phyloP scores from a whole-genome alignment of 2,329 filamentous ascomycete genomes.

The Cercospora canescens region DNA sequence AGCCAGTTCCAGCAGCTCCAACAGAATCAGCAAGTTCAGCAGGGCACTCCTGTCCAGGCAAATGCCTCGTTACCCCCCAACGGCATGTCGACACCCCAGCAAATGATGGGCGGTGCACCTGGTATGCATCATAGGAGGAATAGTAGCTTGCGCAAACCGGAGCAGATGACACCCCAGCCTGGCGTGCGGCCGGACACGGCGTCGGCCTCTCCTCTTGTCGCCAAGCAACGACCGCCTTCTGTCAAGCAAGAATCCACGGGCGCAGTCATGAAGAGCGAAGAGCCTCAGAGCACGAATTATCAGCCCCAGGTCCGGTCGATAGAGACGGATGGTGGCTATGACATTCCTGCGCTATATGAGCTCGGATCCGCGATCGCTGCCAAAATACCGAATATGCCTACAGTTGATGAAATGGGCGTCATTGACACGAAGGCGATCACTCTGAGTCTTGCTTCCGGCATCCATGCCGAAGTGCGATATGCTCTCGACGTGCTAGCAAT shows the following conservation, averaged over 20 bases:
- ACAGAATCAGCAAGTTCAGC: slow-evolving; percentile 29
- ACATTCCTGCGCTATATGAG: slow-evolving; percentile 63
- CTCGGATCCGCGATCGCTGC: slow-evolving; percentile 67
- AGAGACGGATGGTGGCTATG: slow-evolving; percentile 64
- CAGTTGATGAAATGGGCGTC: slow-evolving; percentile 74
- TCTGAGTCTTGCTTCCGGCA: slow-evolving; percentile 84
- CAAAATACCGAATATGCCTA: slow-evolving; percentile 73
- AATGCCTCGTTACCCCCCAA: slow-evolving; percentile 51
- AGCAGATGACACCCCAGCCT: slow-evolving; percentile 33
- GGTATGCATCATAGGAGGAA: slow-evolving; percentile 37
- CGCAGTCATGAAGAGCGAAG: slow-evolving; percentile 35
- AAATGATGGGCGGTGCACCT: slow-evolving; percentile 37
- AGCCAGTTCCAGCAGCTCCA: slow-evolving; percentile 31
- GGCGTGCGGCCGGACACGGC: slow-evolving; percentile 18
- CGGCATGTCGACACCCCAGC: slow-evolving; percentile 49
- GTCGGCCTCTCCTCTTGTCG: slow-evolving; percentile 32
- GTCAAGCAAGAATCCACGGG: slow-evolving; percentile 31
- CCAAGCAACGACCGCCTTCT: slow-evolving; percentile 33
- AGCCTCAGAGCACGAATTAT: slow-evolving; percentile 36
- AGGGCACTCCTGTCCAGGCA: slow-evolving; percentile 46
- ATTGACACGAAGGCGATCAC: slow-evolving; percentile 90
- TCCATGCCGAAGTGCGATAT: slow-evolving; percentile 84
- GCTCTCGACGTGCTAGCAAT: slow-evolving; percentile 81
- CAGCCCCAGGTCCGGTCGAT: slow-evolving; percentile 28
- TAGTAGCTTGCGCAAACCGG: slow-evolving; percentile 31